These are phyloP conservation scores for Yamadazyma sp. DNA, from an alignment of 805 yeast genomes.

Conservation along the genomic window DNA sequence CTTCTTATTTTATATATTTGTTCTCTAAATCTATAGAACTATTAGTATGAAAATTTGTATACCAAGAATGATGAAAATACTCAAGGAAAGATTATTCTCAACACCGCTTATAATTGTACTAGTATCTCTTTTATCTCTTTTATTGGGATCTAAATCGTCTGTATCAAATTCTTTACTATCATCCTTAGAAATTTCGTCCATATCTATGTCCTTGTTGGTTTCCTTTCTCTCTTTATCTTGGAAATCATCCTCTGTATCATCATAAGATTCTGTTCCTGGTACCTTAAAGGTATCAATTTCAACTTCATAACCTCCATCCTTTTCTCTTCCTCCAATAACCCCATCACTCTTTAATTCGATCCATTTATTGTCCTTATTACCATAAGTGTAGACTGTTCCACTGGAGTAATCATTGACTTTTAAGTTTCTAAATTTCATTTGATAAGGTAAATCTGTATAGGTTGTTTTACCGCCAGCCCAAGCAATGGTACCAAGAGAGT, in stretches of 20 bases:
- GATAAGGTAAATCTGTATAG: constrained; percentile 28
- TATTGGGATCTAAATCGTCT: too few relatives aligned
- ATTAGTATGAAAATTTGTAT: too few relatives aligned
- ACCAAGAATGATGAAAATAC: too few relatives aligned
- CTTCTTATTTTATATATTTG: too few relatives aligned
- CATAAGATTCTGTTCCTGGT: not conserved
- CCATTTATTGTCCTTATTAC: constrained; percentile 14
- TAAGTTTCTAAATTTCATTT: constrained; percentile 25
- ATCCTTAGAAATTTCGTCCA: too few relatives aligned
- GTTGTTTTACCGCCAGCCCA: constrained; percentile 42
- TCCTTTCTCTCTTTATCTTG: not conserved
- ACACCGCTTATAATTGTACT: too few relatives aligned
- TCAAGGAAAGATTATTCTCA: too few relatives aligned
- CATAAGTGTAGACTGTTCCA: constrained; percentile 29
- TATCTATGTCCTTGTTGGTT: too few relatives aligned
- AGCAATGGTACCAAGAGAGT: constrained; percentile 31
- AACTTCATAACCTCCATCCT: not conserved
- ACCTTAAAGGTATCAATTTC: not conserved
- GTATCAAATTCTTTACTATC: too few relatives aligned
- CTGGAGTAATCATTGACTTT: constrained; percentile 25
- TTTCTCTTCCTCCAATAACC: constrained; percentile 8
- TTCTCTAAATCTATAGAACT: too few relatives aligned
- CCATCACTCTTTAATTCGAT: constrained; percentile 6
- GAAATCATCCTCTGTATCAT: not conserved
- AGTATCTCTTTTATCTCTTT: too few relatives aligned